Conservation (phyloP, 495 filamentous ascomycete species). For the Geopyxis carbonaria region DNA sequence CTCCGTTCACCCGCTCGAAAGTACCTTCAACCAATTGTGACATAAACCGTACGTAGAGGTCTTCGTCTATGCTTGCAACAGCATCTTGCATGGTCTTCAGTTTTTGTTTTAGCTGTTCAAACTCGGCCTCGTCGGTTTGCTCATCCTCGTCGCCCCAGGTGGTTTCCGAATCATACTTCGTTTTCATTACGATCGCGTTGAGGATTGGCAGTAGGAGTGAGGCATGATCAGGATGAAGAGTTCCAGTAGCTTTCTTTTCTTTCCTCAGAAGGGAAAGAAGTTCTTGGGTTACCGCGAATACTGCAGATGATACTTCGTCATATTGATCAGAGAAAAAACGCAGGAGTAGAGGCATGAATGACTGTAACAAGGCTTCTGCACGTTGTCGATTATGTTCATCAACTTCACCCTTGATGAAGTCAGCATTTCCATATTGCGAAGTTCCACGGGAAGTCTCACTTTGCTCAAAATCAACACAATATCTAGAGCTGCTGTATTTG, state of each 20-base stretch:
- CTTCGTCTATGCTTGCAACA: constrained; percentile 68
- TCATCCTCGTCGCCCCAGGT: constrained; percentile 90
- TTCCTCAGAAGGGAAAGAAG: constrained; percentile 76
- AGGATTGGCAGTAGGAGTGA: constrained; percentile 71
- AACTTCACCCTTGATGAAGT: constrained; percentile 30
- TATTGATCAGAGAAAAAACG: constrained; percentile 95
- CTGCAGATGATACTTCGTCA: constrained; percentile 88
- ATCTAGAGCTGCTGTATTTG: constrained; percentile 73
- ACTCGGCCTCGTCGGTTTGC: constrained; percentile 95
- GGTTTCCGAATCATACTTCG: constrained; percentile 89
- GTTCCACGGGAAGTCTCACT: constrained; percentile 2
- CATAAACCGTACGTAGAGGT: constrained; percentile 68
- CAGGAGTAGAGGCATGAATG: constrained; percentile 68
- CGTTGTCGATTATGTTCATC: constrained; percentile 37
- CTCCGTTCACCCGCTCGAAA: constrained; percentile 55
- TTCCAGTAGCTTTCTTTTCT: constrained; percentile 41
- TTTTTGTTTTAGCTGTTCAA: constrained; percentile 78
- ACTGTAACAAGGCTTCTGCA: constrained; percentile 58
- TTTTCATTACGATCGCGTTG: constrained; percentile 80
- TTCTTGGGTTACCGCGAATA: constrained; percentile 80
- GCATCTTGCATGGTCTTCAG: constrained; percentile 81
- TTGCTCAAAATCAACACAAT: constrained; percentile 60
- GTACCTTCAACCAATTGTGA: constrained; percentile 65
- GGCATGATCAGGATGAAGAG: constrained; percentile 48
- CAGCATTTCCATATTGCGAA: constrained; percentile 1